These are phyloP conservation scores for Turritis glabra DNA, from an alignment of 345 rosid species.

Conservation along the genomic window DNA sequence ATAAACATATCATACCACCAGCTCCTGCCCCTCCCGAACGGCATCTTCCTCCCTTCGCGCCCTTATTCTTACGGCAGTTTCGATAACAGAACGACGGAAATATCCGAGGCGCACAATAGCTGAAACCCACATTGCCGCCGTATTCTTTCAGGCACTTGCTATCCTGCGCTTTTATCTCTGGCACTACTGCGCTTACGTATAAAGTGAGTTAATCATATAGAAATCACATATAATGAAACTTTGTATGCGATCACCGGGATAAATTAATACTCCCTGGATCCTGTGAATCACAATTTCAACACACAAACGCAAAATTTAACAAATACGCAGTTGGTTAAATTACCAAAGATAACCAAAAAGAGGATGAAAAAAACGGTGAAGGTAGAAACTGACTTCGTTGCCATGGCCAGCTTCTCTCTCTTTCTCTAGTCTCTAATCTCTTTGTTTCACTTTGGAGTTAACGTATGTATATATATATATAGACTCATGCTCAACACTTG, in stretches of 20 bases:
- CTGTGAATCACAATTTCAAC: neutral
- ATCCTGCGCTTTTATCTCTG: constrained; percentile 29
- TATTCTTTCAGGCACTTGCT: constrained; percentile 26
- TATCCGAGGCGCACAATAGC: constrained; percentile 32
- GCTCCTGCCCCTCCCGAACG: neutral
- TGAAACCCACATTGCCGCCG: constrained; percentile 31
- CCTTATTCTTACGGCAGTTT: constrained; percentile 21
- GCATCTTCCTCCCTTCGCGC: constrained; percentile 28
- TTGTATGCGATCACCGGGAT: neutral
- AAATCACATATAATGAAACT: neutral
- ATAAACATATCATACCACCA: constrained; percentile 12
- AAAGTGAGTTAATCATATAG: neutral
- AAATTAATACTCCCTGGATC: neutral
- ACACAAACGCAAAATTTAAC: neutral
- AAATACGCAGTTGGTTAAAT: neutral
- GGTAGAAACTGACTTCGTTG: constrained; percentile 4
- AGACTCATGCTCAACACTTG: neutral
- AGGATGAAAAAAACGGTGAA: neutral
- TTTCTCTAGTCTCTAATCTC: neutral
- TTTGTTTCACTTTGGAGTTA: constrained; percentile 7
- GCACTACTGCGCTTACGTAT: constrained; percentile 12
- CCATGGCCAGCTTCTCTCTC: neutral
- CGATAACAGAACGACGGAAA: constrained; percentile 15
- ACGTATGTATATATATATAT: neutral
- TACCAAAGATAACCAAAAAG: neutral